Conservation (phyloP, 2,329 filamentous ascomycete genomes). For the Hymenoscyphus albidus region DNA sequence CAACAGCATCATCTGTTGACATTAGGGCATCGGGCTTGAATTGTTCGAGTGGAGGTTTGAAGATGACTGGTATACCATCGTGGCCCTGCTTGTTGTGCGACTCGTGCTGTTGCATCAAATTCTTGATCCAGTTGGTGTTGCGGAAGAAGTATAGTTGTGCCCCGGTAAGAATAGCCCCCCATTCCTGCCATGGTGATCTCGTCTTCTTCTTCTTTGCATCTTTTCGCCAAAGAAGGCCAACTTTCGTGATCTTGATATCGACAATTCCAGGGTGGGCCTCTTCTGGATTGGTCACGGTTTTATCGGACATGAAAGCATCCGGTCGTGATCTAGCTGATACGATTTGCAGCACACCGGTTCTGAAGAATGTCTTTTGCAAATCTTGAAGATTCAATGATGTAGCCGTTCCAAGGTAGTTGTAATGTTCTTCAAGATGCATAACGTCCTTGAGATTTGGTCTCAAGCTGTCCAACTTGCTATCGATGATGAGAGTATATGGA, state of each 20-base stretch:
- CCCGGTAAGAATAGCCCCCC: slow-evolving; percentile 94
- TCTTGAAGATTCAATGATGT: slow-evolving; percentile 73
- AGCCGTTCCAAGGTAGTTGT: slow-evolving; percentile 77
- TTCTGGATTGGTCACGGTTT: slow-evolving; percentile 76
- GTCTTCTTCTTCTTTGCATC: slow-evolving; percentile 91
- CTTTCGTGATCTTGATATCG: slow-evolving; percentile 96
- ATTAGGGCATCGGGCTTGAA: slow-evolving; percentile 94
- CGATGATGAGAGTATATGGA: slow-evolving; percentile 90
- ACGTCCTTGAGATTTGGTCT: slow-evolving; percentile 87
- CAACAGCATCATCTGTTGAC: slow-evolving; percentile 89
- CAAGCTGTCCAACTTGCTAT: slow-evolving; percentile 77
- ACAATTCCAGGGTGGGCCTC: slow-evolving; percentile 90
- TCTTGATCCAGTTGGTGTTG: slow-evolving; percentile 89
- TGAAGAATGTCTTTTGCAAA: slow-evolving; percentile 84
- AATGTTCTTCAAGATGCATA: slow-evolving; percentile 88
- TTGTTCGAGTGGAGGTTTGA: slow-evolving; percentile 82
- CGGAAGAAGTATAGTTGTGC: slow-evolving; percentile 96
- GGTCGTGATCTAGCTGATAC: slow-evolving; percentile 89
- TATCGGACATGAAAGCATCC: slow-evolving; percentile 89
- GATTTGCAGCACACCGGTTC: slow-evolving; percentile 88
- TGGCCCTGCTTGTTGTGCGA: slow-evolving; percentile 74
- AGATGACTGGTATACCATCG: slow-evolving; percentile 73
- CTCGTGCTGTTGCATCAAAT: slow-evolving; percentile 83
- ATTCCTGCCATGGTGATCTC: slow-evolving; percentile 96
- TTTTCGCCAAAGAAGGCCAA: slow-evolving; percentile 92